Percentiles rank a stretch among this genome's conserved stretches.
Conservation (phyloP, 805 yeast genomes). For the Wickerhamiella dianesei region DNA sequence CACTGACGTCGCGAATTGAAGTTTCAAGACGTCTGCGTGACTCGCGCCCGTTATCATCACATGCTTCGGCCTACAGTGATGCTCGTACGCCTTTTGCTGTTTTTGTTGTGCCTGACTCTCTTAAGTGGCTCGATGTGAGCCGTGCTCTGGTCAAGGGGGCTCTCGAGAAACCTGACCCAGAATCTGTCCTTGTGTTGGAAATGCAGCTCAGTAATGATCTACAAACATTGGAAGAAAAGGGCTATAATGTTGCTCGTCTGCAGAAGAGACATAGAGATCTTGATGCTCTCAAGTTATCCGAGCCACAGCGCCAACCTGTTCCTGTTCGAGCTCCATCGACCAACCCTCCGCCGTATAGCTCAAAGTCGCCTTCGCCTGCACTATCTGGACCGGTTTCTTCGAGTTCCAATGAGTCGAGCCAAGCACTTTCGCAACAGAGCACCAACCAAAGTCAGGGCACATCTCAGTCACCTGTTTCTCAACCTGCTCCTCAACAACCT, state of each 20-base stretch:
- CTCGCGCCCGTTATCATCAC: conserved; percentile 15
- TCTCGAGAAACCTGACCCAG: conserved; percentile 26
- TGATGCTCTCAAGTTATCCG: conserved; percentile 8
- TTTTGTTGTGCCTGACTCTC: conserved; percentile 15
- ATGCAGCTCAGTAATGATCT: conserved; percentile 24
- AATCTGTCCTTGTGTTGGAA: conserved; percentile 27
- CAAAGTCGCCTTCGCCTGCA: background rate
- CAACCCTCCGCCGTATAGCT: background rate
- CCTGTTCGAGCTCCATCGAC: no score
- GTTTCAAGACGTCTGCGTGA: conserved; percentile 18
- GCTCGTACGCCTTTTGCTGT: conserved; percentile 8
- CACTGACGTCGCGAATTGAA: conserved; percentile 19
- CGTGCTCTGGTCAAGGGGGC: conserved; percentile 22
- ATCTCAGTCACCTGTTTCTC: no score
- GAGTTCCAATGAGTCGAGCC: no score
- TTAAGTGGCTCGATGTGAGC: conserved; percentile 29
- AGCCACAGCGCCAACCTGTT: no score
- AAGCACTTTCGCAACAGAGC: no score
- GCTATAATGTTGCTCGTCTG: conserved; percentile 27
- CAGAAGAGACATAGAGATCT: conserved; percentile 17
- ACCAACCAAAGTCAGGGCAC: no score
- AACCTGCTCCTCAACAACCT: no score
- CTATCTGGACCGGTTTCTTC: no score
- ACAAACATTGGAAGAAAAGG: conserved; percentile 24
- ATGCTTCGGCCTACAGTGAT: conserved; percentile 16